A percentile compares a stretch with the other conserved stretches of the same genome.
phyloP scores from a whole-genome alignment of 2,329 filamentous ascomycete genomes.

The Waltergamsia citrina region DNA sequence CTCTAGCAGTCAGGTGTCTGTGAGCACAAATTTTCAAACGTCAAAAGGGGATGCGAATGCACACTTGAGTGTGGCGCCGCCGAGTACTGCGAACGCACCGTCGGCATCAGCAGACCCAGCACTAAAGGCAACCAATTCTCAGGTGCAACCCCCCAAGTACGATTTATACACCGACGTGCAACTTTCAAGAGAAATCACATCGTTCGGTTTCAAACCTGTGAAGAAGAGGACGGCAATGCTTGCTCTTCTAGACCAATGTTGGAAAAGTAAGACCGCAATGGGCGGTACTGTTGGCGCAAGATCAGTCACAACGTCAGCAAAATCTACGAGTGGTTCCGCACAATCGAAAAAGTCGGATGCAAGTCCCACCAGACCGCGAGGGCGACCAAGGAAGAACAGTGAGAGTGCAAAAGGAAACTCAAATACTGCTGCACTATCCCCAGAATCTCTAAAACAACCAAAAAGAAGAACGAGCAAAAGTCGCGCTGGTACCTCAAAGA shows the following conservation, averaged over 20 bases:
- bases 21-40: slow-evolving; percentile 6
- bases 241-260: slow-evolving; percentile 59
- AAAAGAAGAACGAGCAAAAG: slow-evolving; percentile 33
- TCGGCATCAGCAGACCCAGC: background rate
- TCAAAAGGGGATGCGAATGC: too few relatives aligned
- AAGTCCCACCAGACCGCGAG: slow-evolving; percentile 16
- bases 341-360: slow-evolving; percentile 5
- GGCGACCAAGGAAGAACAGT: slow-evolving; percentile 21
- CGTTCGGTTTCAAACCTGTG: slow-evolving; percentile 64
- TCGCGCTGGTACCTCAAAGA: slow-evolving; percentile 1
- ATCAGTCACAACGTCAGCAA: slow-evolving; percentile 8
- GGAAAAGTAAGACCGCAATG: slow-evolving; percentile 45
- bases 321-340: slow-evolving; percentile 4
- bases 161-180: slow-evolving; percentile 52
- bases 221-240: slow-evolving; percentile 63
- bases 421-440: slow-evolving; percentile 21
- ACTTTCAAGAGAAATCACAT: slow-evolving; percentile 49
- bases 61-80: too few relatives aligned
- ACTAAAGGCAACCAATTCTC: slow-evolving; percentile 3
- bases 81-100: too few relatives aligned
- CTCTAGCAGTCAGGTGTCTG: slow-evolving; percentile 12
- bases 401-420: slow-evolving; percentile 17
- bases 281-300: slow-evolving; percentile 9
- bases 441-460: slow-evolving; percentile 21
- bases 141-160: slow-evolving; percentile 38